Percentiles rank a stretch among this genome's conserved stretches.
Evolutionary conservation across 768 basidiomycete genomes (phyloP).

Genomic region (Leccinellum luteum): DNA sequence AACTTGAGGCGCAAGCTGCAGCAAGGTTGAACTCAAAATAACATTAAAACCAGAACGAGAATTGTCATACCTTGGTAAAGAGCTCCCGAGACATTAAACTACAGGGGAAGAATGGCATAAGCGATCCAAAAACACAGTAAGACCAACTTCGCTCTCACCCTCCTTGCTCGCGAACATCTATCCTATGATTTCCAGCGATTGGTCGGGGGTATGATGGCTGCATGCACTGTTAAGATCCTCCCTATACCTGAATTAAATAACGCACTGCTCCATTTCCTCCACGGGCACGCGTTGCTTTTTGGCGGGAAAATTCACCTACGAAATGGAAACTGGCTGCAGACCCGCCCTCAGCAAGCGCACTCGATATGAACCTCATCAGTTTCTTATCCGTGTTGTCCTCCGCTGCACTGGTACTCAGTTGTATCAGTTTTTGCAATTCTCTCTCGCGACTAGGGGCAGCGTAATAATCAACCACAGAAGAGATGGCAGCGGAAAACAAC

Average conservation of each 20-base stretch:
- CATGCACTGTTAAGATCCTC: not conserved
- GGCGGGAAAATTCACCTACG: not conserved
- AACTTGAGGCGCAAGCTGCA: slow-evolving; percentile 43
- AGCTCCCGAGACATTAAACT: slow-evolving; percentile 34
- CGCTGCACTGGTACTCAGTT: slow-evolving; percentile 28
- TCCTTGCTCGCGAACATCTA: slow-evolving; percentile 13
- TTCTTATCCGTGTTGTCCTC: slow-evolving; percentile 23
- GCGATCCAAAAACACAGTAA: not conserved
- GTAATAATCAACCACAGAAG: slow-evolving; percentile 61
- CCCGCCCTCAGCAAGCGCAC: slow-evolving; percentile 40
- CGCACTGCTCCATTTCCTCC: slow-evolving; percentile 33
- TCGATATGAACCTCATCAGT: slow-evolving; percentile 43
- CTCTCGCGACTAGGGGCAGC: slow-evolving; percentile 38
- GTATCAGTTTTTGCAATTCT: slow-evolving; percentile 38
- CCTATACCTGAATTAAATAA: not conserved
- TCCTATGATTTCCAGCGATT: slow-evolving; percentile 6
- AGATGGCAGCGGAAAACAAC: slow-evolving; percentile 53
- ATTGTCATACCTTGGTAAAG: slow-evolving; percentile 16
- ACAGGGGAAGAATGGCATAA: slow-evolving; percentile 9
- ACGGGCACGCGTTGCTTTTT: slow-evolving; percentile 33
- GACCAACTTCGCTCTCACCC: slow-evolving; percentile 14
- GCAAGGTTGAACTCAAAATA: slow-evolving; percentile 13
- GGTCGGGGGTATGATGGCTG: slow-evolving; percentile 6
- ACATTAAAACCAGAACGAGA: not conserved
- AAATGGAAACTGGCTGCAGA: slow-evolving; percentile 4